Conservation (phyloP, 106 monocot genomes). For the Chionographis japonica region DNA sequence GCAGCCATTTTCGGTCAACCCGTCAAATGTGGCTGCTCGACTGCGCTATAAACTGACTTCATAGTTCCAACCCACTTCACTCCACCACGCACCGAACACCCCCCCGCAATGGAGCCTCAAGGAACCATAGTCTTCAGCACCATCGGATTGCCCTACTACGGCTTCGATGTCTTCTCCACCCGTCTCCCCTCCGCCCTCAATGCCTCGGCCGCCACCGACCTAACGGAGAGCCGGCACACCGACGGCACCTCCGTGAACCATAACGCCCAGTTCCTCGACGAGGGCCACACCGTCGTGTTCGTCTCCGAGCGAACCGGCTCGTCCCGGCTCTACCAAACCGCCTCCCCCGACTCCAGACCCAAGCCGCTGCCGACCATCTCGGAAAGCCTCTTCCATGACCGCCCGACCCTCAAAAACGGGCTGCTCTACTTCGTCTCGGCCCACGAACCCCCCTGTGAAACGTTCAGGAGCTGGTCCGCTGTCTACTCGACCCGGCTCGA, state of each 20-base stretch:
- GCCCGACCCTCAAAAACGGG: slow-evolving; percentile 41
- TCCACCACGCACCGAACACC: no score
- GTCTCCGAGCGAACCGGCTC: slow-evolving; percentile 72
- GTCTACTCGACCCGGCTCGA: slow-evolving; percentile 41
- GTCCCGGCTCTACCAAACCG: slow-evolving; percentile 29
- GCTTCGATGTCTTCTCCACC: slow-evolving; percentile 76
- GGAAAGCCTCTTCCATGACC: slow-evolving; percentile 65
- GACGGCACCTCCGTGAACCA: slow-evolving; percentile 74
- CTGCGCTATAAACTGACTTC: no score
- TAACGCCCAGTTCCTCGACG: slow-evolving; percentile 76
- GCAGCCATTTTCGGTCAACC: no score
- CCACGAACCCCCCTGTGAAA: slow-evolving; percentile 36
- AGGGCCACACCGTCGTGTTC: slow-evolving; percentile 28
- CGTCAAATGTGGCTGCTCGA: no score
- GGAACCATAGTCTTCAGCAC: slow-evolving; percentile 53
- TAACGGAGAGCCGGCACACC: slow-evolving; percentile 59
- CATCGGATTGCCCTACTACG: slow-evolving; percentile 48
- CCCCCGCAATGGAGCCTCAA: slow-evolving; percentile 17
- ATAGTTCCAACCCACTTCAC: no score
- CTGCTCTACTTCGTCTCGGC: slow-evolving; percentile 56
- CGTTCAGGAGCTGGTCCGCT: slow-evolving; percentile 79
- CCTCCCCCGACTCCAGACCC: slow-evolving; percentile 1
- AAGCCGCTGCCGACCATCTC: slow-evolving; percentile 29
- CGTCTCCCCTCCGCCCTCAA: slow-evolving; percentile 30
- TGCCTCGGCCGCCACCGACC: background rate